These are phyloP conservation scores for Chlorella ohadii DNA, from an alignment of 139 green algal species.

Conservation along the genomic window DNA sequence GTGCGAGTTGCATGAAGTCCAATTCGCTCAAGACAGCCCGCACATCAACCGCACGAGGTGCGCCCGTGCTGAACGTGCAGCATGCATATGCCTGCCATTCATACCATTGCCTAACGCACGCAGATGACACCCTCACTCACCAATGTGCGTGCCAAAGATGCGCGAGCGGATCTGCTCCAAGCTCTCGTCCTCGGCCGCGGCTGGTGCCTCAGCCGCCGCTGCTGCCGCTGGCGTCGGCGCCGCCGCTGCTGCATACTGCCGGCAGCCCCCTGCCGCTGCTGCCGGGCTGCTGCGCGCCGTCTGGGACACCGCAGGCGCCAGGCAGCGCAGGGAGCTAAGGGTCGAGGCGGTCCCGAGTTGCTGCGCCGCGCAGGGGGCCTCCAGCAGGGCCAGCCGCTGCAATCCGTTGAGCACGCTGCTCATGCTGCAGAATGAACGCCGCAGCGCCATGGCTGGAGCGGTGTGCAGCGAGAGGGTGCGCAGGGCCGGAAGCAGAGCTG, in stretches of 20 bases:
- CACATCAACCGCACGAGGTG: no score
- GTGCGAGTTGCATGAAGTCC: no score
- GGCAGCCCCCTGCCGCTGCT: not conserved
- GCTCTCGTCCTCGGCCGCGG: constrained; percentile 37
- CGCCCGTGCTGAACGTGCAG: no score
- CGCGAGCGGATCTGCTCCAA: constrained; percentile 60
- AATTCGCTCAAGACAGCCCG: no score
- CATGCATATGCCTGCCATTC: no score
- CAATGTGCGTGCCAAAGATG: constrained; percentile 76
- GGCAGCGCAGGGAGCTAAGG: constrained; percentile 14
- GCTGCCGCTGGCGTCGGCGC: not conserved
- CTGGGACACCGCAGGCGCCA: not conserved
- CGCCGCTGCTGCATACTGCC: not conserved
- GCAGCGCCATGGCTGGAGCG: not conserved
- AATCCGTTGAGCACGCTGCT: not conserved
- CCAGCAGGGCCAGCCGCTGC: not conserved
- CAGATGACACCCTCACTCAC: constrained; percentile 9
- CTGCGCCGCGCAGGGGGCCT: not conserved
- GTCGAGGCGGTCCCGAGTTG: not conserved
- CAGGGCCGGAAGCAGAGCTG: no score
- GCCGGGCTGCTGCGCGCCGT: not conserved
- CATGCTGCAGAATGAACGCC: not conserved
- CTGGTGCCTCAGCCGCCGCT: not conserved
- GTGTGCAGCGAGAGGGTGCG: no score
- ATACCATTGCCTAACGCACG: not conserved